Percentiles rank a stretch among this genome's conserved stretches.
These are phyloP conservation scores for Juncus effusus DNA, from an alignment of 176 grass and related monocot species.

Conservation along the genomic window DNA sequence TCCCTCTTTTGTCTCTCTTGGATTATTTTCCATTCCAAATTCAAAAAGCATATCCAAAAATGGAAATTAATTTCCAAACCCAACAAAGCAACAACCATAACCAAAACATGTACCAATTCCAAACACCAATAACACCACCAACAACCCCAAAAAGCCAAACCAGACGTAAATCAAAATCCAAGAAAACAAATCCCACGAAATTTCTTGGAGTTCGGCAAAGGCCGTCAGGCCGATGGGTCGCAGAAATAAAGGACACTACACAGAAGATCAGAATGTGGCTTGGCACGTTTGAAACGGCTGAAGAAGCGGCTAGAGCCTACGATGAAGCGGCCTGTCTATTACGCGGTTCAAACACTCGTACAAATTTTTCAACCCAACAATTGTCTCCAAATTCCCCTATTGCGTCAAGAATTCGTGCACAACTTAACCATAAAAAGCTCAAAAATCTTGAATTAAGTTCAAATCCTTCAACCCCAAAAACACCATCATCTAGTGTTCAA, in stretches of 20 bases:
- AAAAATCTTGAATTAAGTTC: conserved; percentile 39
- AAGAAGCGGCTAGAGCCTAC: conserved; percentile 62
- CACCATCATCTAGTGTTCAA: neutral
- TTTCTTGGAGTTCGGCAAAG: conserved; percentile 89
- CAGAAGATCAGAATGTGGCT: conserved; percentile 98
- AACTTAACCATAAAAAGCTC: conserved; percentile 82
- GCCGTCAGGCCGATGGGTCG: conserved; percentile 77
- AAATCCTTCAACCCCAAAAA: conserved; percentile 13
- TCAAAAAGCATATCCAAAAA: conserved; percentile 21
- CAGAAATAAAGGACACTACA: conserved; percentile 95
- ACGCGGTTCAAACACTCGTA: conserved; percentile 73
- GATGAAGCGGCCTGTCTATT: conserved; percentile 80
- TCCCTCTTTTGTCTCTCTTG: conserved; percentile 12
- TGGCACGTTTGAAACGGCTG: conserved; percentile 76
- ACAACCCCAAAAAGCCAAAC: conserved; percentile 30
- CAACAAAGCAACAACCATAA: conserved; percentile 32
- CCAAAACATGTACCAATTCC: conserved; percentile 52
- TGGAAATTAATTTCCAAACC: conserved; percentile 75
- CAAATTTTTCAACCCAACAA: conserved; percentile 54
- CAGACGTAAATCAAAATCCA: conserved; percentile 57
- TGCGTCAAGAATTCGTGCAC: conserved; percentile 54
- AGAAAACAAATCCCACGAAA: conserved; percentile 55
- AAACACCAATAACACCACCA: conserved; percentile 35
- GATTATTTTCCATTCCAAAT: conserved; percentile 25
- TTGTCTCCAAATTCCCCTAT: conserved; percentile 55